Evolutionary conservation across 2,329 filamentous ascomycete genomes (phyloP), one percentile per base, ranked within the genome.

Genomic region (Ascochyta pisi): DNA sequence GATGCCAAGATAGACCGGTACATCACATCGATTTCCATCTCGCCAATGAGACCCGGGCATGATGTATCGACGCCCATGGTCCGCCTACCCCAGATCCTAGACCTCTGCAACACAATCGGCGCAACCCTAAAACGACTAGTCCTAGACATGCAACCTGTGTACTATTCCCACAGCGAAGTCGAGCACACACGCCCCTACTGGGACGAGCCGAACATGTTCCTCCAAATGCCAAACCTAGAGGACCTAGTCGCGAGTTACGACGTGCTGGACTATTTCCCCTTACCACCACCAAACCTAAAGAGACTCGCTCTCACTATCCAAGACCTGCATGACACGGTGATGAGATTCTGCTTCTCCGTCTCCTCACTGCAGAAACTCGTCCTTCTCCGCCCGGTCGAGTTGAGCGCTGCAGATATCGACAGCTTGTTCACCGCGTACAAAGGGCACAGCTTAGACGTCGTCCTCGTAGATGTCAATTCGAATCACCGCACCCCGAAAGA

Each of bases 191-290:
- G 57, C 23, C 60, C 60, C 2, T 46, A 63, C 34, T 45, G 51
- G 13, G 27, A 19, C 10, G 45, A 35, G 12, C 58, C 60, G 16
- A 63, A 63, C 16, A 62, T 69, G n/a, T 71, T 73, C 24, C n/a
- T 60, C 4, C 40, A 52, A 8, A 68, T 73, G 65, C 46, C 45
- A 1, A 53, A 58, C 3, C 52, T 73, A 6, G 66, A 71, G 42
- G 70, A 73, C 35, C 58, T 73, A 3, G 39, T 71, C 35, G 60
- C 62, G 47, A 67, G 63, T 35, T 67, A 54, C 40, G 62, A 67
- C 39, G 54, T 62, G 9, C 41, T 52, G 6, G 64, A 68, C 33
- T 68, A 66, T 46, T 70, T 71, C 41, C 58, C 51, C 5, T 43
- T 56, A 5, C 62, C 63, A 13, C 67, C 68, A 10, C 66, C 65